A percentile compares a stretch with the other conserved stretches of the same genome.
These are phyloP conservation scores for Hypholoma sublateritium DNA, from an alignment of 768 basidiomycete genomes.

Conservation along the genomic window DNA sequence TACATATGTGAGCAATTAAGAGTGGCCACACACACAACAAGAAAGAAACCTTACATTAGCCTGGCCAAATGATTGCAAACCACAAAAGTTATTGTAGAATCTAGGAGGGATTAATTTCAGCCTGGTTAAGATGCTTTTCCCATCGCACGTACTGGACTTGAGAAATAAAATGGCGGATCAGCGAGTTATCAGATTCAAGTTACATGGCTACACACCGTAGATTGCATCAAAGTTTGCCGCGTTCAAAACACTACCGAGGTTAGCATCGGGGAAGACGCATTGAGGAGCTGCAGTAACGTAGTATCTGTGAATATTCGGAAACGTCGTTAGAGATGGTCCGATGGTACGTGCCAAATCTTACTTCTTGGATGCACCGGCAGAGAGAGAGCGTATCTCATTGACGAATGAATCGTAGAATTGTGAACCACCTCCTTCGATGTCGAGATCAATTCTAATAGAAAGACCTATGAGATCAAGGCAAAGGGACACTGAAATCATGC, in stretches of 20 bases:
- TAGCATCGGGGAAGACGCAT: conserved; percentile 70
- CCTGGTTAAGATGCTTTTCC: neutral
- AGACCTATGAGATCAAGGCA: neutral
- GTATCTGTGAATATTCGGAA: conserved; percentile 38
- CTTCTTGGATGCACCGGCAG: conserved; percentile 53
- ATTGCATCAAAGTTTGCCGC: conserved; percentile 67
- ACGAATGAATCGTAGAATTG: conserved; percentile 54
- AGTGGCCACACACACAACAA: neutral
- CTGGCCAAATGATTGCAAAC: conserved; percentile 44
- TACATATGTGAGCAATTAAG: neutral
- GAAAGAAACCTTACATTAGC: conserved; percentile 44
- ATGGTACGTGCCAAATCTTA: conserved; percentile 20
- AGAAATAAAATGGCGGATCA: neutral
- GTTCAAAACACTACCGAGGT: conserved; percentile 59
- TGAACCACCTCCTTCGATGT: conserved; percentile 69
- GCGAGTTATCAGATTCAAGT: neutral
- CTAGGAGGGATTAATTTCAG: conserved; percentile 25
- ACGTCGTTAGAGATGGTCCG: neutral
- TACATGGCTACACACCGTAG: conserved; percentile 41
- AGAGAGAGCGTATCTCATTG: conserved; percentile 51
- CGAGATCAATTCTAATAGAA: conserved; percentile 58
- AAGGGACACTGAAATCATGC: no score
- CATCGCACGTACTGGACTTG: conserved; percentile 33
- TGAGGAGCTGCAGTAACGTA: conserved; percentile 66
- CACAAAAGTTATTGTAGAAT: conserved; percentile 59